Conservation (phyloP, 148 eudicot species). For the Drosera capensis region DNA sequence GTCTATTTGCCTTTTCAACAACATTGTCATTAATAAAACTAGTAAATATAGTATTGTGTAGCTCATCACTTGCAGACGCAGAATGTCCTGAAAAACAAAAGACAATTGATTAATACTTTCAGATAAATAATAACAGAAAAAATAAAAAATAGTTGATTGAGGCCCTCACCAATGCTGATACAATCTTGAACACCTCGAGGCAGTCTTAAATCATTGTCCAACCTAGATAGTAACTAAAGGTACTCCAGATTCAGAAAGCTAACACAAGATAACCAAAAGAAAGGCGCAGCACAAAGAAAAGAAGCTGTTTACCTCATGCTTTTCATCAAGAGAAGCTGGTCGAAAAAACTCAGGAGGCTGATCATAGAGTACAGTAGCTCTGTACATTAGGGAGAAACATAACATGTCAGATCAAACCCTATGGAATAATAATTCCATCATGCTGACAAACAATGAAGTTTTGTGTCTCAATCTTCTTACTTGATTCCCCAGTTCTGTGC, state of each 20-base stretch:
- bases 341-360: slow-evolving; percentile 93
- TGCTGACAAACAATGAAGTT: not conserved
- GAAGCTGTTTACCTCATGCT: slow-evolving; percentile 46
- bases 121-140: not conserved
- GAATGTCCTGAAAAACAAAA: slow-evolving; percentile 21
- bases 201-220: slow-evolving; percentile 34
- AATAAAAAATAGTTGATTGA: slow-evolving; percentile 1
- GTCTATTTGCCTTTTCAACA: slow-evolving; percentile 52
- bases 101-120: not conserved
- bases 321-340: slow-evolving; percentile 69
- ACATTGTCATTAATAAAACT: slow-evolving; percentile 21
- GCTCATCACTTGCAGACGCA: slow-evolving; percentile 13
- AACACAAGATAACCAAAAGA: not conserved
- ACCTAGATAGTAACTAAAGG: slow-evolving; percentile 57
- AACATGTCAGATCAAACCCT: slow-evolving; percentile 1
- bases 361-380: slow-evolving; percentile 81
- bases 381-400: slow-evolving; percentile 8
- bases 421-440: not conserved
- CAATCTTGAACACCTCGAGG: slow-evolving; percentile 53
- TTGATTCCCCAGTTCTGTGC: slow-evolving; percentile 82
- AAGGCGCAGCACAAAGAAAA: not conserved
- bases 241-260: slow-evolving; percentile 7
- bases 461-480: slow-evolving; percentile 19
- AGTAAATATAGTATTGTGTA: slow-evolving; percentile 44
- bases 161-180: slow-evolving; percentile 42